Base-by-base conservation (phyloP, 306 rosid genomes). In the Quercus dentata region DNA sequence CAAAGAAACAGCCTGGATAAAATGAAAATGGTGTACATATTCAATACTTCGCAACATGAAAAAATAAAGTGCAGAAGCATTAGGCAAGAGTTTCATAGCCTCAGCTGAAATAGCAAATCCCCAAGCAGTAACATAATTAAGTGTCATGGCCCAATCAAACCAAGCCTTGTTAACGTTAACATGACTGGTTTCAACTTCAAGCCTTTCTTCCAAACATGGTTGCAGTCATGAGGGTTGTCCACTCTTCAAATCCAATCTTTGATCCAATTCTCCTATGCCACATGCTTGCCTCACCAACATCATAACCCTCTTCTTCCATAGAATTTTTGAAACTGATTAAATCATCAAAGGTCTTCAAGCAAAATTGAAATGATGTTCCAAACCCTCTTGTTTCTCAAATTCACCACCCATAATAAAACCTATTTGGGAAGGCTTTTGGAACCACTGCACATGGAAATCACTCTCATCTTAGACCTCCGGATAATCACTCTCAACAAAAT, bases 101-200 rank as follows among this genome's bases (percentile, higher is more conserved):
- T 88, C 92, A 77, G 82, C 84, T 2, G 89, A 78, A 49, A 83
- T 55, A 52, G 87, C 77, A 46, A 94, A 90, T 35, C 85, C 89
- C 18, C 96, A 94, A 62, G 83, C 88, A 76, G 87, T 91, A n/a
- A 92, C 96, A 74, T 92, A n/a, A n/a, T n/a, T n/a, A 92, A 94
- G 98, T 41, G 46, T 41, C 0, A 94, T 90, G 28, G 90, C 94
- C 86, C 54, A 77, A 92, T 97, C 0, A 90, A 87, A 7, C 95
- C 86, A 88, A 21, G 80, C 74, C 67, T 71, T 71, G 76, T 92
- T 92, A 69, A 94, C 94, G 87, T 94, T 89, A 6, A 83, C 90
- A 27, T 23, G 52, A 6, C 90, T 91, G 0, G 80, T 85, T 38
- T 75, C 81, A 52, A 90, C 30, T 74, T 78, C 21, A 92, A n/a